phyloP scores from a whole-genome alignment of 1,284 basidiomycete genomes.

The Neotropicomus parvogracilis region DNA sequence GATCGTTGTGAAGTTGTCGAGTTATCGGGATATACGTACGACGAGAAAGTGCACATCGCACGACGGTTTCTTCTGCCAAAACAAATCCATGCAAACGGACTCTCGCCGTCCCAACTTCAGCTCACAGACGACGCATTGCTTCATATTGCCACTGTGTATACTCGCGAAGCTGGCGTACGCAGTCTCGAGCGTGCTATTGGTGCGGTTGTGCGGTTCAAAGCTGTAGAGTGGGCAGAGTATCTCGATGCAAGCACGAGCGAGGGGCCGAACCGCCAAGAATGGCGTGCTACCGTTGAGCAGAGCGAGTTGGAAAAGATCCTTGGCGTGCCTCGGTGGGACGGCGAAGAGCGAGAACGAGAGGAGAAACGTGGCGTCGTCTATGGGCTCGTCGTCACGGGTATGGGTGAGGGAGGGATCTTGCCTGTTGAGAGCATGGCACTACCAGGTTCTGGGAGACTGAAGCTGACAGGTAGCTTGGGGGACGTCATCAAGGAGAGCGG shows the following conservation, averaged over 20 bases:
- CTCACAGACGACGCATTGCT: constrained; percentile 69
- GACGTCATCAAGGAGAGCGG: constrained; percentile 90
- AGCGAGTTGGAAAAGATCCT: constrained; percentile 82
- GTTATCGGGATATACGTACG: constrained; percentile 80
- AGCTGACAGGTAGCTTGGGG: constrained; percentile 78
- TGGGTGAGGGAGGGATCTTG: constrained; percentile 83
- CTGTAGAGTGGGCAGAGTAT: constrained; percentile 82
- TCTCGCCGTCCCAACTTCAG: constrained; percentile 50
- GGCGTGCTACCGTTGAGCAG: constrained; percentile 62
- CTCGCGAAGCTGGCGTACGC: constrained; percentile 89
- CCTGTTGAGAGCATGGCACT: constrained; percentile 78
- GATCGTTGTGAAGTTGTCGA: constrained; percentile 73
- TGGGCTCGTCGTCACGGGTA: constrained; percentile 84
- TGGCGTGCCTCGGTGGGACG: constrained; percentile 79
- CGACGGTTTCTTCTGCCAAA: constrained; percentile 83
- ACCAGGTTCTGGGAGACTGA: constrained; percentile 68
- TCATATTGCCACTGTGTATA: constrained; percentile 74
- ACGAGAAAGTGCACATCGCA: constrained; percentile 89
- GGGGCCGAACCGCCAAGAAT: constrained; percentile 37
- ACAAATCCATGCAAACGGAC: constrained; percentile 70
- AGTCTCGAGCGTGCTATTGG: constrained; percentile 86
- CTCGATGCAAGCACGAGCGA: constrained; percentile 43
- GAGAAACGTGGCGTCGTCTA: constrained; percentile 74
- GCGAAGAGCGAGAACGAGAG: constrained; percentile 72
- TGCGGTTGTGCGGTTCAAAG: constrained; percentile 80